A percentile compares a stretch with the other conserved stretches of the same genome.
Conservation (phyloP, 805 yeast species). For the Candida gorgasii region DNA sequence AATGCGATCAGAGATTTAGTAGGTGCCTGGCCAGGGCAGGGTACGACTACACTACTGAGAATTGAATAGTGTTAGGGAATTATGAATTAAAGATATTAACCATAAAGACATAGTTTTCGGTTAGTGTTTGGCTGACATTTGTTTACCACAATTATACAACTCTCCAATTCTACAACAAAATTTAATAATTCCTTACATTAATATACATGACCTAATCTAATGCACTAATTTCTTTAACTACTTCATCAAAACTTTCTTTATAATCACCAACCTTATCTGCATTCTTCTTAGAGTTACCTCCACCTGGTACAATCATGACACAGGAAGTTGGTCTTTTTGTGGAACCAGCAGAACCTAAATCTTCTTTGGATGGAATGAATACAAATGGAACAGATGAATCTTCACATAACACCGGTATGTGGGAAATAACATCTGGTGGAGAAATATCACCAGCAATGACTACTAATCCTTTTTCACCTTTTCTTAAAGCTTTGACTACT, state of each 20-base stretch:
- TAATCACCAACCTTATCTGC: constrained; percentile 76
- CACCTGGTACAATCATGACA: constrained; percentile 96
- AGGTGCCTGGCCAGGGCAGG: too few species aligned
- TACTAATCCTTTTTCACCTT: constrained; percentile 97
- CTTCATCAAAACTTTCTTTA: constrained; percentile 89
- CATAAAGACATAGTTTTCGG: too few species aligned
- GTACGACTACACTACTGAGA: too few species aligned
- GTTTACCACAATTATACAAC: too few species aligned
- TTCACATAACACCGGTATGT: constrained; percentile 96
- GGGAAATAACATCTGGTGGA: constrained; percentile 96
- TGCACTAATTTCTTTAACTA: constrained; percentile 81
- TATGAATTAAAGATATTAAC: too few species aligned
- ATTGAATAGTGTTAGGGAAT: too few species aligned
- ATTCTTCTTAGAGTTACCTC: constrained; percentile 78
- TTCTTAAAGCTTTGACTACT: constrained; percentile 95
- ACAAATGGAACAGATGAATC: constrained; percentile 88
- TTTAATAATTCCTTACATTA: not conserved
- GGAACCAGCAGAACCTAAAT: constrained; percentile 97
- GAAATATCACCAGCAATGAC: constrained; percentile 97
- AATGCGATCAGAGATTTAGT: too few species aligned
- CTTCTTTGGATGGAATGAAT: constrained; percentile 96
- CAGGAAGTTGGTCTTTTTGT: constrained; percentile 99
- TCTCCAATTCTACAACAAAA: not conserved
- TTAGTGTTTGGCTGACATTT: too few species aligned
- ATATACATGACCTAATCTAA: constrained; percentile 22